These are phyloP conservation scores for Austroboletus olivaceoglutinosus DNA, from an alignment of 1,284 basidiomycete genomes.

Conservation along the genomic window DNA sequence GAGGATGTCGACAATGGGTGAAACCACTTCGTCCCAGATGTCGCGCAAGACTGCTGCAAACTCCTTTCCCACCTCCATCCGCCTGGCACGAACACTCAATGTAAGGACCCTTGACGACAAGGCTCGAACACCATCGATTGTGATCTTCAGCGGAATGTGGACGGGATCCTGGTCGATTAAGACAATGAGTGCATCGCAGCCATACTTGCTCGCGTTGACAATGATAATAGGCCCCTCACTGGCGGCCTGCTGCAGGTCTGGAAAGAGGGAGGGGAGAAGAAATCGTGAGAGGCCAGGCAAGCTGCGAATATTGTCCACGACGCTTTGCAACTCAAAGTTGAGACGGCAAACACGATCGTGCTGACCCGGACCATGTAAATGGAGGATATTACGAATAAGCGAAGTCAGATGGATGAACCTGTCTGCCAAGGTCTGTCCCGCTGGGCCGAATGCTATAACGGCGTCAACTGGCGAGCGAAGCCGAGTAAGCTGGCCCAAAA, in stretches of 20 bases:
- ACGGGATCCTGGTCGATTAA: not conserved
- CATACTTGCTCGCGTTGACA: no score
- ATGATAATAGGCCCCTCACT: no score
- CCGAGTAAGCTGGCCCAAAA: not conserved
- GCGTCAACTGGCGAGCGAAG: not conserved
- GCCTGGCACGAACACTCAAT: not conserved
- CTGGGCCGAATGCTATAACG: not conserved
- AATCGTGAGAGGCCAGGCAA: not conserved
- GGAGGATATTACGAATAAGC: not conserved
- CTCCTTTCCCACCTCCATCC: not conserved
- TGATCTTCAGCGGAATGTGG: not conserved
- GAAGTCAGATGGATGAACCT: not conserved
- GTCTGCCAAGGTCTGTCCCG: not conserved
- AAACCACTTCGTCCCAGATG: no score
- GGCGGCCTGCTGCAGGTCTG: no score
- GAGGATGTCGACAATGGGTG: no score
- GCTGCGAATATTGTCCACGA: no score
- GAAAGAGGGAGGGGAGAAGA: not conserved
- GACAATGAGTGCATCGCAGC: no score
- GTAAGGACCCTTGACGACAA: not conserved
- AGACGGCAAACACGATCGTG: not conserved
- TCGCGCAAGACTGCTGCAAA: no score
- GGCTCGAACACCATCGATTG: not conserved
- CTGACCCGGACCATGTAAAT: not conserved
- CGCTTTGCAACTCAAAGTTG: no score